Base-by-base conservation (phyloP, 257 asterid species). In the Solanum megistacrolobum region DNA sequence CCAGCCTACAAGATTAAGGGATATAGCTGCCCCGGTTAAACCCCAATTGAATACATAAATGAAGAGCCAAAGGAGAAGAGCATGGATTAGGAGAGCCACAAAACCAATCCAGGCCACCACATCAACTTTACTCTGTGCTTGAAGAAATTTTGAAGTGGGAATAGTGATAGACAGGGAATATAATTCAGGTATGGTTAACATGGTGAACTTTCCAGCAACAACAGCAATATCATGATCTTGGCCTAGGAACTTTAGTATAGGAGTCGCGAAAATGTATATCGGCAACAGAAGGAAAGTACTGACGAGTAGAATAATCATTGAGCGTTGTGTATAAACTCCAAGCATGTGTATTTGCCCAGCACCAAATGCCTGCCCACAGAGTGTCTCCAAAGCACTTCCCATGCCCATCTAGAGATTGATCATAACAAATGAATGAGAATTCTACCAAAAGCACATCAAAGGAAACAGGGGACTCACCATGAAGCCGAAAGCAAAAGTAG, bases 341-440 rank as follows among this genome's bases (percentile, higher is more conserved):
- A 96, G 98, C 98, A 93, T 89, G 78, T 94, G 95, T 48, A 94
- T 91, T 89, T 95, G 94, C 9, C 96, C 95, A 2, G 98, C 98
- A 16, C 99, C 99, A 52, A 91, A 95, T 65, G 99, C 96, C 76
- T 96, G 99, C 16, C 98, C 98, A 69, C 98, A 95, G 3, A 96
- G 92, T 23, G 98, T 96, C 92, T 96, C 99, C 5, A 96, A 94
- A 58, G 99, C 98, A 87, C 99, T 96, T 18, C 98, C 98, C 99
- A 96, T 94, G 29, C 99, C 99, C 75, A 96, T 96, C 99, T 96
- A 76, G 94, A 52, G 9, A 52, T 52, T 52, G 0, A 38, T 38
- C 48, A 41, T 41, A 41, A 41, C 0, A 41, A 41, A 41, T 9
- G 13, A 41, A 41, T 10, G 46, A 41, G 12, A 41, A 9, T 41